phyloP scores from a whole-genome alignment of 768 basidiomycete species.

The Rhizopogon roseolus region DNA sequence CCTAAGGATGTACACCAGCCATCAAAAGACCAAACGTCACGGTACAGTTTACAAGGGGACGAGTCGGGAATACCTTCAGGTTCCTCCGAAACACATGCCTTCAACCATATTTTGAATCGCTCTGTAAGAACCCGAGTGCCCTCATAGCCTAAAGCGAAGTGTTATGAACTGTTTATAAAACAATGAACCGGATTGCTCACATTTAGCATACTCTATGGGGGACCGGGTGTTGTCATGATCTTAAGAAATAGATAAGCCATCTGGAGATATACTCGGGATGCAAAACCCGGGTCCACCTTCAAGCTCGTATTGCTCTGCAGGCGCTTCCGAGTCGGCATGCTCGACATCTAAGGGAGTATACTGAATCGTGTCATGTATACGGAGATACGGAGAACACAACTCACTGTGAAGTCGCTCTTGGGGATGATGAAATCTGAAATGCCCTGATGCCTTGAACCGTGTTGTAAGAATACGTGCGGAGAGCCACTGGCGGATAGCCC shows the following conservation, averaged over 20 bases:
- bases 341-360: background rate
- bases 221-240: background rate
- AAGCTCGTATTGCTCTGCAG: background rate
- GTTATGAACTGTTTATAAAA: background rate
- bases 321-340: too few species aligned
- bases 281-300: background rate
- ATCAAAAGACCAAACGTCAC: background rate
- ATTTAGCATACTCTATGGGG: background rate
- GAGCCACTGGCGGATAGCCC: conserved; percentile 16
- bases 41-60: background rate
- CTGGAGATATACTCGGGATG: background rate
- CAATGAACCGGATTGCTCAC: background rate
- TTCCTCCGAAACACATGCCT: background rate
- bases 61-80: background rate
- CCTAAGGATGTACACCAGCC: background rate
- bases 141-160: background rate
- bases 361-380: background rate
- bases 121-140: too few species aligned
- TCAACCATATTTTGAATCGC: background rate
- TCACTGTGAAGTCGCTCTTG: background rate
- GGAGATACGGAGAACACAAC: background rate
- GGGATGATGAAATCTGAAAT: background rate
- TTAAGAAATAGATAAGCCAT: background rate
- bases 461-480: background rate
- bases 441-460: background rate